phyloP scores from a whole-genome alignment of 257 asterid genomes.

The Solanum arcanum region DNA sequence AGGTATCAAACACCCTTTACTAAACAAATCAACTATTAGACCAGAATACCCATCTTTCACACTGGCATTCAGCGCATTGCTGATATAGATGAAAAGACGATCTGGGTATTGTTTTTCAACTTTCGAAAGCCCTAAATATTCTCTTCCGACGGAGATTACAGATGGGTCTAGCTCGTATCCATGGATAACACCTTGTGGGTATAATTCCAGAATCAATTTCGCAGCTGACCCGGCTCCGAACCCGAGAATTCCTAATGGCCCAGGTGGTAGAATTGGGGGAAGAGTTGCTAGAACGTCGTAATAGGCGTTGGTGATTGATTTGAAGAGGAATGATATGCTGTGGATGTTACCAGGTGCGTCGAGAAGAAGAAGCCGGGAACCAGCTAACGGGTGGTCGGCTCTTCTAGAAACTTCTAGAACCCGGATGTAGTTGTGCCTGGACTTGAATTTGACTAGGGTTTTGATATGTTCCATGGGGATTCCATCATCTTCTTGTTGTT shows the following conservation, averaged over 20 bases:
- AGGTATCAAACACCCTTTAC: conserved; percentile 65
- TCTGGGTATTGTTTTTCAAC: conserved; percentile 42
- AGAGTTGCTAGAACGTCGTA: conserved; percentile 79
- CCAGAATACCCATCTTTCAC: conserved; percentile 62
- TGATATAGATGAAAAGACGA: conserved; percentile 42
- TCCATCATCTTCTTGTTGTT: conserved; percentile 13
- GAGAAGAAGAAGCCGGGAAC: conserved; percentile 73
- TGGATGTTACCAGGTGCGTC: conserved; percentile 94
- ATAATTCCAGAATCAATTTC: conserved; percentile 38
- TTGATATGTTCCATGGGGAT: conserved; percentile 74
- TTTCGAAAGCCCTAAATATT: conserved; percentile 58
- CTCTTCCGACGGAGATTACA: conserved; percentile 62
- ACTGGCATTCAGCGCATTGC: conserved; percentile 47
- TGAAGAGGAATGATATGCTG: conserved; percentile 69
- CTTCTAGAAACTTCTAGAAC: conserved; percentile 72
- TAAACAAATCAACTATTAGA: conserved; percentile 50
- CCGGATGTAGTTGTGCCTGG: conserved; percentile 69
- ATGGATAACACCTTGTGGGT: conserved; percentile 43
- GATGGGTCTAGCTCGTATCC: conserved; percentile 88
- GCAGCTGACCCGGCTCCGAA: conserved; percentile 91
- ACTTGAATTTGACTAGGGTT: conserved; percentile 69
- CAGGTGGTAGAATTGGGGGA: conserved; percentile 76
- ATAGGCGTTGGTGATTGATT: conserved; percentile 57
- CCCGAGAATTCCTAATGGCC: conserved; percentile 76
- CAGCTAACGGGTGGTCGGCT: conserved; percentile 84